Percentiles rank a stretch among this genome's conserved stretches.
phyloP scores from a whole-genome alignment of 768 basidiomycete species.

The Collybiopsis luxurians region DNA sequence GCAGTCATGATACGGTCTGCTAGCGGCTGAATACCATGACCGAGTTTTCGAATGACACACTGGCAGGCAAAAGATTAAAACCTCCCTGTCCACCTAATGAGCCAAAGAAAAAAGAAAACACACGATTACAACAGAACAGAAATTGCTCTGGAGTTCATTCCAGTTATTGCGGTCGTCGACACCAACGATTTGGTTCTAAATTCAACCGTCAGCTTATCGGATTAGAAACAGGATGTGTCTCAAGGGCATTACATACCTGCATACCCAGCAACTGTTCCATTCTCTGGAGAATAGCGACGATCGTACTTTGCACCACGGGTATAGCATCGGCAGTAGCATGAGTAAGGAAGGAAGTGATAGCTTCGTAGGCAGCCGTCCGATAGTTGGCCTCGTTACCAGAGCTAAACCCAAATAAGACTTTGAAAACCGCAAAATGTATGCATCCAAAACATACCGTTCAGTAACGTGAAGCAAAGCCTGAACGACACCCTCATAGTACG shows the following conservation, averaged over 20 bases:
- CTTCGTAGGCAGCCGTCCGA: conserved; percentile 94
- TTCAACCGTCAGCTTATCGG: background rate
- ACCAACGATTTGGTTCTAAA: conserved; percentile 88
- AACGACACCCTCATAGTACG: conserved; percentile 87
- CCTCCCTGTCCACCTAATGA: background rate
- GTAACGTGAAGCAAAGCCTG: conserved; percentile 82
- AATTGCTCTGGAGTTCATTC: conserved; percentile 96
- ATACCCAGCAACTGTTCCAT: conserved; percentile 87
- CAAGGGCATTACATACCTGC: conserved; percentile 53
- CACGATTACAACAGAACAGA: conserved; percentile 88
- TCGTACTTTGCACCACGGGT: conserved; percentile 76
- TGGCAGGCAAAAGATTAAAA: conserved; percentile 24
- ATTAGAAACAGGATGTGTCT: background rate
- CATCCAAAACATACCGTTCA: conserved; percentile 57
- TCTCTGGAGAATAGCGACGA: conserved; percentile 77
- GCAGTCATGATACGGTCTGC: conserved; percentile 96
- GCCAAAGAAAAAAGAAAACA: conserved; percentile 23
- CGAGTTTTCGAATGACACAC: conserved; percentile 85
- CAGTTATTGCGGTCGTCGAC: conserved; percentile 97
- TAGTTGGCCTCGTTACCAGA: conserved; percentile 87
- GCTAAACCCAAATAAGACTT: conserved; percentile 31
- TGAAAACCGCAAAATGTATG: conserved; percentile 11
- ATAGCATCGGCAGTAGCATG: conserved; percentile 81
- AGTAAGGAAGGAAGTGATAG: conserved; percentile 83
- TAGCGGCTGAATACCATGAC: conserved; percentile 78